Evolutionary conservation across 148 eudicot species (phyloP).

Genomic region (Vaccinium macrocarpon): DNA sequence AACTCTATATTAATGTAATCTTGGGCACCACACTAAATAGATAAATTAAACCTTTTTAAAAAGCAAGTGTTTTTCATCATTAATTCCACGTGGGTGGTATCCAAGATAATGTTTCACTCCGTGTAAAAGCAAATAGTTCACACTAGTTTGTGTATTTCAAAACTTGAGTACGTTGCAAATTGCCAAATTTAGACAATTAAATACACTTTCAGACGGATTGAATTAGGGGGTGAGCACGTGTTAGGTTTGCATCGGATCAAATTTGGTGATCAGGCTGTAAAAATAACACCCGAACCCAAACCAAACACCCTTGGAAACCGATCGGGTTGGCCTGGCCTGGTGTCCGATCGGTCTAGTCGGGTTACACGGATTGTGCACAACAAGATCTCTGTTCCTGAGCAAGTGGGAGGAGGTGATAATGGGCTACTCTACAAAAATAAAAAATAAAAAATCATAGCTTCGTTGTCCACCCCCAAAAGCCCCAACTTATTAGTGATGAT

Average conservation of each 20-base stretch:
- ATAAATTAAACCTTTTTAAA: background rate
- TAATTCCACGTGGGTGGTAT: background rate
- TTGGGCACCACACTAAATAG: background rate
- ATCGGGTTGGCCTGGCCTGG: rapidly evolving
- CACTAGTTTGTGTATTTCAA: background rate
- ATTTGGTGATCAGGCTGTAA: no score
- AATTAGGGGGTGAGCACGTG: no score
- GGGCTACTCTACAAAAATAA: background rate
- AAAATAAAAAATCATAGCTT: background rate
- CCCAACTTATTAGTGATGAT: background rate
- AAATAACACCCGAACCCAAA: no score
- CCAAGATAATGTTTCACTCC: background rate
- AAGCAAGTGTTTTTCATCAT: constrained; percentile 8
- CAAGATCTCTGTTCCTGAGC: background rate
- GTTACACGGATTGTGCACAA: no score
- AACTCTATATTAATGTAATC: background rate
- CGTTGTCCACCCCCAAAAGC: background rate
- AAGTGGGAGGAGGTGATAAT: background rate
- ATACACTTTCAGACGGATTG: no score
- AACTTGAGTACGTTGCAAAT: background rate
- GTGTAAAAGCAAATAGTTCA: background rate
- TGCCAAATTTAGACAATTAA: no score
- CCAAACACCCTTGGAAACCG: no score
- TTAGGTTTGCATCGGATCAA: no score
- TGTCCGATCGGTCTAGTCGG: no score